Base-by-base conservation (phyloP, 495 filamentous ascomycete genomes). In the Clavariopsis aquatica region DNA sequence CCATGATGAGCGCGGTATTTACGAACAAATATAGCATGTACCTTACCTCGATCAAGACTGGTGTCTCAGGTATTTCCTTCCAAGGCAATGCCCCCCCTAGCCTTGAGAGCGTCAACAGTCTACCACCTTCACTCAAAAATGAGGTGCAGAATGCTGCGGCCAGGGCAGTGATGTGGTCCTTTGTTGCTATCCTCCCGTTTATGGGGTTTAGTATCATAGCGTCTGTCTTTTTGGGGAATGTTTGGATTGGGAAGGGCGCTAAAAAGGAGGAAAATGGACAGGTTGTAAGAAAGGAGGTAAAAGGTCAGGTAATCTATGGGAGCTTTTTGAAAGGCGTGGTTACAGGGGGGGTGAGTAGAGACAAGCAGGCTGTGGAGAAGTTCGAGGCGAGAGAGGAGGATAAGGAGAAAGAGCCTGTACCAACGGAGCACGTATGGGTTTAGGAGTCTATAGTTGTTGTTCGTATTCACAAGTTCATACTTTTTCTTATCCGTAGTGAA, bases 1-100 rank as follows among this genome's bases (percentile, higher is more conserved):
- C 84, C 0, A 78, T 87, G 47, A 86, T 87, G 83, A 76, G 82
- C 6, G 80, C 78, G 28, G 83, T 87, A 0, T 86, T 87, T 70
- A 83, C 84, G 59, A 87, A 87, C 71, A 80, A 76, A 29, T 71
- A 74, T 23, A 46, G 62, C 29, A 23, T 10, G n/a, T 65, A 57
- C 26, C 43, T 69, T 5, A 49, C 62, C 64, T 58, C 55, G 23
- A 49, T 72, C 22, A 29, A 60, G 19, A 59, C 64, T 49, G 49
- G 57, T 12, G 38, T 59, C 9, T 43, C 38, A 43, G 57, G 70
- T 52, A 31, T 63, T 26, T 7, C 29, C 4, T 60, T 56, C 23
- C 36, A 64, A 23, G 38, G 59, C 4, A 62, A 67, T 45, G 69
- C 66, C 4, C 62, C 64, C 17, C 27, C 70, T 13, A 73, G 69